Evolutionary conservation across 768 basidiomycete species (phyloP).

Genomic region (Pisolithus tinctorius): DNA sequence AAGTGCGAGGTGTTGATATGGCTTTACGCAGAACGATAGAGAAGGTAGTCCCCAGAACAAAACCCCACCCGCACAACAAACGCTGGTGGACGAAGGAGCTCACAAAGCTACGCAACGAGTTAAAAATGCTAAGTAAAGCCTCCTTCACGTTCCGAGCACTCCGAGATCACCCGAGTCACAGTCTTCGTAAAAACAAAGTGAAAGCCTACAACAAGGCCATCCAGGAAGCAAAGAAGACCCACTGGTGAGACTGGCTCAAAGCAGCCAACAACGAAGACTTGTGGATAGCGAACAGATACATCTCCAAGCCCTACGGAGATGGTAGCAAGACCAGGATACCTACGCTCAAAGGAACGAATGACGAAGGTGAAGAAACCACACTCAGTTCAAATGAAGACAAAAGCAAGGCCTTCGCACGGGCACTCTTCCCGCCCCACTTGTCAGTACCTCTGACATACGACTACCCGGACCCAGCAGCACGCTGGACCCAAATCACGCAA

Average conservation of each 20-base stretch:
- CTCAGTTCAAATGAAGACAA: conserved; percentile 16
- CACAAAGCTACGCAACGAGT: conserved; percentile 5
- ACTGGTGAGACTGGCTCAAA: conserved; percentile 22
- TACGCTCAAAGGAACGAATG: not conserved
- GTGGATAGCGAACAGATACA: conserved; percentile 21
- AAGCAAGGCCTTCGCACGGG: conserved; percentile 8
- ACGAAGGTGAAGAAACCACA: not conserved
- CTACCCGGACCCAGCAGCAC: not conserved
- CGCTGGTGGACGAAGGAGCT: conserved; percentile 31
- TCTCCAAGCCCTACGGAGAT: conserved; percentile 6
- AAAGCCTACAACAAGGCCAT: conserved; percentile 10
- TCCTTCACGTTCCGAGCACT: conserved; percentile 3
- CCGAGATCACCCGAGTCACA: conserved; percentile 18
- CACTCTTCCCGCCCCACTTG: conserved; percentile 16
- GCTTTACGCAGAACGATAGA: conserved; percentile 12
- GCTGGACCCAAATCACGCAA: not conserved
- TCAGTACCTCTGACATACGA: not conserved
- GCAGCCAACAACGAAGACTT: conserved; percentile 4
- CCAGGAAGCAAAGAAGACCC: conserved; percentile 15
- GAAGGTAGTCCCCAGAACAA: conserved; percentile 10
- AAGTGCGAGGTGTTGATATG: no score
- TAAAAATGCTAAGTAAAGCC: conserved; percentile 7
- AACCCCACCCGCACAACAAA: conserved; percentile 19
- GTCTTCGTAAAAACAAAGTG: conserved; percentile 3
- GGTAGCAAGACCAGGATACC: not conserved